Evolutionary conservation across 2,329 filamentous ascomycete genomes (phyloP), one percentile per base, ranked within the genome.

Genomic region (Dactylella cylindrospora): DNA sequence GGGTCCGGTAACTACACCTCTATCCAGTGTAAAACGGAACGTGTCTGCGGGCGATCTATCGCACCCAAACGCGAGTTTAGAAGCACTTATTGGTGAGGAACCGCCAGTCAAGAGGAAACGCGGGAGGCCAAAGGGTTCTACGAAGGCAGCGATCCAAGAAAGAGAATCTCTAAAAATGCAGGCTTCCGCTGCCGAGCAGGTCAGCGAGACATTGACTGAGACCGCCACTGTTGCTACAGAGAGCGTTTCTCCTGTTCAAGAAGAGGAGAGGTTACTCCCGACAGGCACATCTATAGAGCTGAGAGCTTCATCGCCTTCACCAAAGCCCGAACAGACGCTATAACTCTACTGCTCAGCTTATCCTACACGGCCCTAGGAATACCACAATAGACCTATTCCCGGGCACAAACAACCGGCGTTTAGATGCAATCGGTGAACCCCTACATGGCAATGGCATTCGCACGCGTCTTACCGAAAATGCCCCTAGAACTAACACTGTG

Each of bases 121-220:
- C 38, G 57, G 57, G 1, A 47, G 57, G 13, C 57, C 57, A 22
- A 62, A 62, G 49, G 57, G 57, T 3, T 62, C 57, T 36, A 62
- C 57, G 26, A 62, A 62, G 35, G 57, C 57, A 25, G 57, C 57
- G 22, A 62, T 62, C 35, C 57, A 62, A 23, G 57, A 62, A 54
- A 53, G 57, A 39, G 57, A 62, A 22, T 62, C 57, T 36, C 39
- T 62, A 25, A 62, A 62, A 13, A 62, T 62, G 57, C 57, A 62
- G 31, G 57, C 57, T 36, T 49, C 49, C 4, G 57, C 57, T 38
- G 57, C 57, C 23, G 57, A 62, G 36, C 57, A 62, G 45, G 57
- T 54, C 45, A 54, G 57, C 33, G 57, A 62, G 29, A 54, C 43
- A 5, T 39, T 62, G 13, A 62, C 57, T 8, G 57, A 62, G 25